Conservation (phyloP, 1,139 yeast species). For the Magnusiomyces tetraspermus region DNA sequence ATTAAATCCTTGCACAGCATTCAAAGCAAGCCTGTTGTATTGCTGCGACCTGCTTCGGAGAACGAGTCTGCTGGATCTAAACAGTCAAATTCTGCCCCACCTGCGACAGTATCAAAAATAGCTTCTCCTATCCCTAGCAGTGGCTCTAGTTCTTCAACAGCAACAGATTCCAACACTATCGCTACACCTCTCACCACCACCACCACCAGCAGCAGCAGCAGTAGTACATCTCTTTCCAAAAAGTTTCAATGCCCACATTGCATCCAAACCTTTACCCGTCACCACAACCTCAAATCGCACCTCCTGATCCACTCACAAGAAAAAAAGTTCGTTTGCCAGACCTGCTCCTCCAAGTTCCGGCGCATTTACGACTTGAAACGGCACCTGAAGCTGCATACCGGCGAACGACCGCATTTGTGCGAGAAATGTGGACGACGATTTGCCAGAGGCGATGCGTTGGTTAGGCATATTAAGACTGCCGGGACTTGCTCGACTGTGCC, state of each 20-base stretch:
- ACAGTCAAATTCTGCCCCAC: too few species aligned
- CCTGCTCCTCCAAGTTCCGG: slow-evolving; percentile 56
- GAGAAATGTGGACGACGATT: slow-evolving; percentile 53
- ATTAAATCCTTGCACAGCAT: too few species aligned
- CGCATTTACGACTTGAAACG: slow-evolving; percentile 69
- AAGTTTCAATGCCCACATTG: slow-evolving; percentile 12
- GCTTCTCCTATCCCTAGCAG: too few species aligned
- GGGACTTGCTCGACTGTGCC: slow-evolving; percentile 30
- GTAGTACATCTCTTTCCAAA: too few species aligned
- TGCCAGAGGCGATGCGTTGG: slow-evolving; percentile 70
- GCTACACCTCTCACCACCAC: background rate
- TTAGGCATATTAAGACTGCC: slow-evolving; percentile 47
- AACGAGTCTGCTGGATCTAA: too few species aligned
- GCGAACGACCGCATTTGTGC: slow-evolving; percentile 62
- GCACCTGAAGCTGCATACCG: slow-evolving; percentile 67
- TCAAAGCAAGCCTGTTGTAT: too few species aligned
- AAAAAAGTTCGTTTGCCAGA: slow-evolving; percentile 59
- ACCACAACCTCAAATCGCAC: slow-evolving; percentile 56
- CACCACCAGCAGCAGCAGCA: background rate
- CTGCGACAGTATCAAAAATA: too few species aligned
- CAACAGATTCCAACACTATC: too few species aligned
- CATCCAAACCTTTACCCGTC: slow-evolving; percentile 13
- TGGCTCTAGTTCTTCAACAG: too few species aligned
- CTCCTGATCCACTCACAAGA: slow-evolving; percentile 57
- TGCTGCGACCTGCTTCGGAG: too few species aligned